Percentiles rank a stretch among this genome's conserved stretches.
Evolutionary conservation across 345 rosid genomes (phyloP).

Genomic region (Populus euphratica): DNA sequence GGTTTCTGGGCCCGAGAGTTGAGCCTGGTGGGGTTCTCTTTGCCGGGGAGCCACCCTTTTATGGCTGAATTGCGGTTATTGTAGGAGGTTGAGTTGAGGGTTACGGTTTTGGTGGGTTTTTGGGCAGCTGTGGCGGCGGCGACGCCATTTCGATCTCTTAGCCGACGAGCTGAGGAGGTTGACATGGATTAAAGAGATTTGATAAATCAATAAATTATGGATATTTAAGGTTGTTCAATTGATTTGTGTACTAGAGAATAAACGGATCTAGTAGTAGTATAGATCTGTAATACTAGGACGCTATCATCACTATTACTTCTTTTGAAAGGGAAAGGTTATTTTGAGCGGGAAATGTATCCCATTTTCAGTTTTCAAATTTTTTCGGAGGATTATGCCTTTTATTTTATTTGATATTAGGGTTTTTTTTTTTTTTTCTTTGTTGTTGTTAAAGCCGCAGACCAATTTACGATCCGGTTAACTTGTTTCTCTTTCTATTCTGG

Average conservation of each 20-base stretch:
- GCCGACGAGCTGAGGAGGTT: conserved; percentile 52
- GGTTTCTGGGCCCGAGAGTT: conserved; percentile 56
- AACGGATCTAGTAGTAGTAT: neutral
- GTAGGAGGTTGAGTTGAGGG: conserved; percentile 41
- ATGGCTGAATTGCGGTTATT: conserved; percentile 26
- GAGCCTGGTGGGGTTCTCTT: conserved; percentile 52
- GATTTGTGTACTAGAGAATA: neutral
- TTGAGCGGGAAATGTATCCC: conserved; percentile 42
- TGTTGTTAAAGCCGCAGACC: neutral
- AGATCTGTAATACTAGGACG: no score
- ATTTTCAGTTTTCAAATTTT: conserved; percentile 30
- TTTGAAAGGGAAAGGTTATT: neutral
- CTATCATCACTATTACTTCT: neutral
- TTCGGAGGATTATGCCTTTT: neutral
- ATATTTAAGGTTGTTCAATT: neutral
- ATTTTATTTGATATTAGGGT: no score
- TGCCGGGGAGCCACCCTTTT: conserved; percentile 45
- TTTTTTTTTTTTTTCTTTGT: neutral
- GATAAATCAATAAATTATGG: neutral
- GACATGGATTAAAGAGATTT: conserved; percentile 43
- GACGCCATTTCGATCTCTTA: conserved; percentile 46
- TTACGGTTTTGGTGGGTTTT: conserved; percentile 40
- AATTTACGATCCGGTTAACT: no score
- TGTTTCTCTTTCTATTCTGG: no score
- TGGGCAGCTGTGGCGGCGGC: conserved; percentile 31